Percentiles rank a stretch among this genome's conserved stretches.
Evolutionary conservation across 1,284 basidiomycete species (phyloP).

Genomic region (Leccinum griseonigrum): DNA sequence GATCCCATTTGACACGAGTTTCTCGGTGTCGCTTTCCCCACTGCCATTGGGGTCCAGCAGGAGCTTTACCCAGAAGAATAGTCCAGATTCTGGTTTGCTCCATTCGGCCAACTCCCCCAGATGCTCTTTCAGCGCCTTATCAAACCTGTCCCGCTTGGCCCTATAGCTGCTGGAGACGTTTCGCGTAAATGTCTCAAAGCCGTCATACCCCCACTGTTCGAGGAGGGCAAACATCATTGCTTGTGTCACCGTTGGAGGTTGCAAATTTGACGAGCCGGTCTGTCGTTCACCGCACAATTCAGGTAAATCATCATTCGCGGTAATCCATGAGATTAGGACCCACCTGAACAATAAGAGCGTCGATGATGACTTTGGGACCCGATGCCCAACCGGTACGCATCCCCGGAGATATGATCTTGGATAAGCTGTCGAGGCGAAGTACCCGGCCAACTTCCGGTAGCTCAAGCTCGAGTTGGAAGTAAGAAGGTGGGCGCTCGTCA

Average conservation of each 20-base stretch:
- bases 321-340: constrained; percentile 21
- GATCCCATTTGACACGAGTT: constrained; percentile 72
- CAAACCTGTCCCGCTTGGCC: constrained; percentile 73
- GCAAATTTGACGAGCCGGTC: constrained; percentile 73
- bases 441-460: constrained; percentile 66
- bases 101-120: constrained; percentile 77
- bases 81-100: constrained; percentile 79
- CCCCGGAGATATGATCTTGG: constrained; percentile 81
- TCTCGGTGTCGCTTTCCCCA: constrained; percentile 61
- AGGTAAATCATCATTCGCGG: background rate
- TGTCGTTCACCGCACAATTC: constrained; percentile 30
- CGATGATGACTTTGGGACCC: constrained; percentile 68
- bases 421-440: constrained; percentile 80
- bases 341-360: constrained; percentile 71
- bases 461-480: constrained; percentile 70
- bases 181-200: constrained; percentile 70
- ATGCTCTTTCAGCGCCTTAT: constrained; percentile 68
- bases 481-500: constrained; percentile 57
- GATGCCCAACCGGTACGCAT: constrained; percentile 78
- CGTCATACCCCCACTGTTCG: constrained; percentile 71
- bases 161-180: constrained; percentile 72
- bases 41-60: constrained; percentile 39
- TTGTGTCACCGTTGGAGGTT: constrained; percentile 73
- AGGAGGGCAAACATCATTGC: constrained; percentile 63
- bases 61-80: constrained; percentile 79